Evolutionary conservation across 179 eudicot genomes (phyloP), one percentile per base, ranked within the genome.

Genomic region (Beta corolliflora): DNA sequence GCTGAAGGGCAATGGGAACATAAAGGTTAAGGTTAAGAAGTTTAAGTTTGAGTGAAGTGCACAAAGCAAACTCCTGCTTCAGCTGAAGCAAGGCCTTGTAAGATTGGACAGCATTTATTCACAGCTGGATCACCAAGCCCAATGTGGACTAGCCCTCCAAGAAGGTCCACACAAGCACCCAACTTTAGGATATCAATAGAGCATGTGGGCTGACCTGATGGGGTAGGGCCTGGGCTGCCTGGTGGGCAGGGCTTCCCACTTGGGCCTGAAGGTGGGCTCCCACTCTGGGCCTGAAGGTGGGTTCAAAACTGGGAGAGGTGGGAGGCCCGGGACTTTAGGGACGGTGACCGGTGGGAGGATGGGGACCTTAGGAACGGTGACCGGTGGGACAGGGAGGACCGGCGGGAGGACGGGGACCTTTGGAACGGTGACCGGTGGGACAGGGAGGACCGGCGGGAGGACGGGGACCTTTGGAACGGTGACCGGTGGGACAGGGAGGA

Each of bases 51-150:
- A 95, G 90, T 5, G 98, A 88, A 9, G 97, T 92, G 86, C 98
- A 95, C 75, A 95, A 95, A 84, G 80, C 98, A 95, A 13, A 82
- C 95, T 16, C 97, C 97, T 9, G 98, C 98, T 61, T 95, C 97
- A 18, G 88, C 79, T 73, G 90, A 95, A 48, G 82, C 91, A 0
- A 95, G 90, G 2, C 98, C 98, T 9, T 76, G 25, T n/a, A 95
- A 67, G 1, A 95, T 78, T 14, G 97, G 98, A 86, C 98, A 95
- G 69, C 98, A 95, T 68, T 92, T 71, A 75, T 89, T 92, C 54
- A 83, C 92, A 0, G 83, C 90, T 3, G 94, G 91, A 79, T 90
- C 93, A 7, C 98, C 98, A 0, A 93, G 75, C 53, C 92, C 95
- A 73, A 94, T 75, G 79, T 93, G 98, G 70, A 93, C 86, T 55